phyloP scores from a whole-genome alignment of 2,329 filamentous ascomycete genomes.

The Aspergillus candidus region DNA sequence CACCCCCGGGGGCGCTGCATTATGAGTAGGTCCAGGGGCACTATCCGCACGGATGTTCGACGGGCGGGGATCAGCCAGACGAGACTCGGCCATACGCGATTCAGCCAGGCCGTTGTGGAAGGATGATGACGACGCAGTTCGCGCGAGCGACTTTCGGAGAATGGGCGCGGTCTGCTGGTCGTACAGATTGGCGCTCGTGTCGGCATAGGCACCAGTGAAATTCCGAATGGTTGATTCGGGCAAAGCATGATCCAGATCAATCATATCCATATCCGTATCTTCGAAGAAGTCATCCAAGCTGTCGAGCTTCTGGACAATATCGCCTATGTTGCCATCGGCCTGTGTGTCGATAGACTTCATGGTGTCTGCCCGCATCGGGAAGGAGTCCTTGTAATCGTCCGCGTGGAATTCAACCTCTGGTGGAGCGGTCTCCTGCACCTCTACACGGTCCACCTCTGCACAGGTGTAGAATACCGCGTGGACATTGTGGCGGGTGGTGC shows the following conservation, averaged over 20 bases:
- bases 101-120: constrained; percentile 90
- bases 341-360: constrained; percentile 79
- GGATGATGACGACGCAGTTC: constrained; percentile 65
- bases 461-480: constrained; percentile 96
- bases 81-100: constrained; percentile 21
- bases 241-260: constrained; percentile 49
- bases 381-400: constrained; percentile 74
- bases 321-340: constrained; percentile 63
- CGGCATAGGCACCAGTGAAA: constrained; percentile 59
- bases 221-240: constrained; percentile 33
- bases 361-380: constrained; percentile 75
- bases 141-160: constrained; percentile 68
- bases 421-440: constrained; percentile 58
- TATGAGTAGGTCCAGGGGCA: constrained; percentile 3
- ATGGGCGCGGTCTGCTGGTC: constrained; percentile 91
- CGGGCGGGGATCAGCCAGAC: constrained; percentile 67
- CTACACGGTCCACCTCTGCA: constrained; percentile 58
- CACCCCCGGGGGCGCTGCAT: constrained; percentile 26
- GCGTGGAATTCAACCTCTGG: constrained; percentile 88
- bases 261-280: constrained; percentile 52
- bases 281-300: constrained; percentile 80
- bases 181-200: constrained; percentile 76
- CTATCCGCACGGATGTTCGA: constrained; percentile 50
- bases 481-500: constrained; percentile 80
- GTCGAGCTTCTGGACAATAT: constrained; percentile 73